Conservation (phyloP, 2,329 filamentous ascomycete genomes). For the Penicillium glabrum region DNA sequence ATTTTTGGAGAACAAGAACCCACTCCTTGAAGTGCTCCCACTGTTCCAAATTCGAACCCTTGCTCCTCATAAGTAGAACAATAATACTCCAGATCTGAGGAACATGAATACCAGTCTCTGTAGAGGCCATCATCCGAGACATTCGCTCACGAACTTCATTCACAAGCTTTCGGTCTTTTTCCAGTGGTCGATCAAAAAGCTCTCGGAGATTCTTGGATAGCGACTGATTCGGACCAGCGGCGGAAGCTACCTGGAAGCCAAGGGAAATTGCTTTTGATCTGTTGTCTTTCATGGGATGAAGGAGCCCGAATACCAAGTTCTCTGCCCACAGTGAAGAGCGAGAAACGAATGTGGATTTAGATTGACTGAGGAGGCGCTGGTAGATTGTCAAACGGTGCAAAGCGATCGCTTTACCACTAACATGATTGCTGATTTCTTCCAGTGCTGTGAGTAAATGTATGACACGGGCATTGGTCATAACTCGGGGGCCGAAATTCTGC, state of each 20-base stretch:
- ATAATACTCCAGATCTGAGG: constrained; percentile 88
- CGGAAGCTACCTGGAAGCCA: constrained; percentile 68
- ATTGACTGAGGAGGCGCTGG: constrained; percentile 71
- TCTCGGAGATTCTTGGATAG: constrained; percentile 64
- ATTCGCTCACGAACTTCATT: constrained; percentile 69
- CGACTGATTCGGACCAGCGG: constrained; percentile 67
- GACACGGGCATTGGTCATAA: constrained; percentile 71
- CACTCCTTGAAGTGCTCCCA: constrained; percentile 76
- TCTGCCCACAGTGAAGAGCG: constrained; percentile 75
- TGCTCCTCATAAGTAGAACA: constrained; percentile 69
- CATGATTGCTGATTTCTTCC: constrained; percentile 68
- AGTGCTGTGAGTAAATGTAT: constrained; percentile 70
- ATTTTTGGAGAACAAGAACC: constrained; percentile 75
- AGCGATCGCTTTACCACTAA: constrained; percentile 78
- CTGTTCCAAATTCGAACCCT: constrained; percentile 57
- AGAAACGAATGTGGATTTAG: constrained; percentile 66
- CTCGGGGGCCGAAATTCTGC: constrained; percentile 73
- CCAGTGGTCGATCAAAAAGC: constrained; percentile 51
- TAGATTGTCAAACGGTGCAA: constrained; percentile 78
- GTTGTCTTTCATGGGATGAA: constrained; percentile 76
- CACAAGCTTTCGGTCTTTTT: constrained; percentile 63
- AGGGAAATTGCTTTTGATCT: constrained; percentile 71
- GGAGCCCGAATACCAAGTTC: constrained; percentile 77
- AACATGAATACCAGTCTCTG: constrained; percentile 64
- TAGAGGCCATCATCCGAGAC: constrained; percentile 62